phyloP scores from a whole-genome alignment of 495 filamentous ascomycete species.

The Bryoglossum gracile region DNA sequence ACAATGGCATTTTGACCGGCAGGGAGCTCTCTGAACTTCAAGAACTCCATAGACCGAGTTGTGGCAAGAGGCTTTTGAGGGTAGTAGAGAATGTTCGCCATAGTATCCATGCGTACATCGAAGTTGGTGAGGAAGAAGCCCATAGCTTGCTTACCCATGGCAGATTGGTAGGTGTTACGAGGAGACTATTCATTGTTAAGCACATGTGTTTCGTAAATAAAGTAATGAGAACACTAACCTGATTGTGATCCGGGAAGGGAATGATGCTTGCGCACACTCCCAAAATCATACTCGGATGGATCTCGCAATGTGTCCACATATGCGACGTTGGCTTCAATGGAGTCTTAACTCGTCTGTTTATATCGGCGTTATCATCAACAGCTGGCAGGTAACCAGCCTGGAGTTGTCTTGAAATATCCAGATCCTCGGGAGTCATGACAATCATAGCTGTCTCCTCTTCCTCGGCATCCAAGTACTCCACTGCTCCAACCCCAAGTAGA shows the following conservation, averaged over 20 bases:
- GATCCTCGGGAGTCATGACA: conserved; percentile 93
- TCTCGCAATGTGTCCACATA: conserved; percentile 96
- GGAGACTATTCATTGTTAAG: conserved; percentile 57
- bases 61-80: conserved; percentile 96
- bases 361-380: conserved; percentile 31
- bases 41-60: conserved; percentile 95
- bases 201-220: background rate
- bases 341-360: conserved; percentile 77
- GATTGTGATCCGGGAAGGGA: conserved; percentile 98
- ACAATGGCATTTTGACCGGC: conserved; percentile 98
- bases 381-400: conserved; percentile 59
- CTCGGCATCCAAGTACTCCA: conserved; percentile 95
- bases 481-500: conserved; percentile 67
- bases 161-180: conserved; percentile 97
- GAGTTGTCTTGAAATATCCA: conserved; percentile 62
- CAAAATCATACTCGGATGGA: conserved; percentile 97
- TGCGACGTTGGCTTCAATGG: conserved; percentile 74
- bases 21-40: conserved; percentile 94
- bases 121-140: conserved; percentile 97
- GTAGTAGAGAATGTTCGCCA: conserved; percentile 98
- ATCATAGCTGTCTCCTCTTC: conserved; percentile 99
- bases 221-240: conserved; percentile 38
- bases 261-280: conserved; percentile 99
- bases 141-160: conserved; percentile 99
- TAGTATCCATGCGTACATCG: conserved; percentile 93